phyloP scores from a whole-genome alignment of 2,329 filamentous ascomycete species.

The Penicillium fuscoglaucum region DNA sequence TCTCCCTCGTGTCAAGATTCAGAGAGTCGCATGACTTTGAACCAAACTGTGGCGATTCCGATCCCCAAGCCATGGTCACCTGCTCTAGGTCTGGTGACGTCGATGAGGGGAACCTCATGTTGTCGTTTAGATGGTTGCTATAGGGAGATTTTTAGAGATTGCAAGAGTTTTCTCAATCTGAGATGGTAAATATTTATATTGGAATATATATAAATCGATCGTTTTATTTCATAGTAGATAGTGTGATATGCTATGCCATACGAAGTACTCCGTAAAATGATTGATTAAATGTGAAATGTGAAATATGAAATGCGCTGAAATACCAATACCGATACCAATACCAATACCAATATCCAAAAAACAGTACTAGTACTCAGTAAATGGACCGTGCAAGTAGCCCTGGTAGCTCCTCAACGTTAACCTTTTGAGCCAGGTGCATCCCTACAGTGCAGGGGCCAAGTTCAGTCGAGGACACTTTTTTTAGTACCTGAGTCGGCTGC shows the following conservation, averaged over 20 bases:
- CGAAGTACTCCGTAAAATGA: too few relatives aligned
- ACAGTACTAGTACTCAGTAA: neutral
- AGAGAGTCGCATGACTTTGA: constrained; percentile 8
- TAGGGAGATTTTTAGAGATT: neutral
- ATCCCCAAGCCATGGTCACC: constrained; percentile 8
- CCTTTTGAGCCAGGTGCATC: constrained; percentile 28
- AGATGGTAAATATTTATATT: too few relatives aligned
- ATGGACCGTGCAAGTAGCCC: constrained; percentile 2
- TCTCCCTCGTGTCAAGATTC: neutral
- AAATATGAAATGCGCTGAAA: neutral
- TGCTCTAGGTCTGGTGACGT: constrained; percentile 9
- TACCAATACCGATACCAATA: neutral
- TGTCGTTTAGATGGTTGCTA: neutral
- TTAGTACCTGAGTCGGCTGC: constrained; percentile 10
- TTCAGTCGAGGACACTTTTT: constrained; percentile 13
- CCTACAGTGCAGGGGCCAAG: constrained; percentile 15
- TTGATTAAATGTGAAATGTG: neutral
- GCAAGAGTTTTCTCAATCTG: too few relatives aligned
- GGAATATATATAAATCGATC: too few relatives aligned
- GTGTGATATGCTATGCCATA: too few relatives aligned
- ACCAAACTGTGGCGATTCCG: constrained; percentile 9
- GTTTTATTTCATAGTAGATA: too few relatives aligned
- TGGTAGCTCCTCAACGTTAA: constrained; percentile 19
- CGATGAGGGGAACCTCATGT: constrained; percentile 3
- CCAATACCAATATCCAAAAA: neutral